Evolutionary conservation across 306 rosid species (phyloP).

Genomic region (Purshia tridentata): DNA sequence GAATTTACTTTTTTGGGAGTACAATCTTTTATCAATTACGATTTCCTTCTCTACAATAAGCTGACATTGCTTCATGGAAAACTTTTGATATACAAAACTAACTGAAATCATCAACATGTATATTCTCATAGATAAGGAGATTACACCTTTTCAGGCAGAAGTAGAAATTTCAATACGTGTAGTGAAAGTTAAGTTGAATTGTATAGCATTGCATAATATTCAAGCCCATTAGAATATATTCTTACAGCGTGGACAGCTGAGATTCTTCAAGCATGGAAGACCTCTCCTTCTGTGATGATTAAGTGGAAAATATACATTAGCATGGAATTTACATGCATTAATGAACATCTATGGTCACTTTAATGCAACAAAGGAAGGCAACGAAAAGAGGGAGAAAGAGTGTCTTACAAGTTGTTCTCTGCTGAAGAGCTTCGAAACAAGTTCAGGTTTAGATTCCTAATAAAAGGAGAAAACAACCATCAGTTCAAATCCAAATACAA

Average conservation of each 20-base stretch:
- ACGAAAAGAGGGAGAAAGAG: slow-evolving; percentile 20
- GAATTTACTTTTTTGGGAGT: neutral
- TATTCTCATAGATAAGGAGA: too few species aligned
- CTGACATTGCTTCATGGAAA: too few species aligned
- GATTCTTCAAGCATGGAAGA: slow-evolving; percentile 57
- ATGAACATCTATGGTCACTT: neutral
- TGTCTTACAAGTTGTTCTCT: slow-evolving; percentile 49
- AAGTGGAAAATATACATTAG: slow-evolving; percentile 14
- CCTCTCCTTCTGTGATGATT: slow-evolving; percentile 39
- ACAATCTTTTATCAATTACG: neutral
- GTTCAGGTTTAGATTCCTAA: slow-evolving; percentile 76
- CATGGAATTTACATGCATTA: neutral
- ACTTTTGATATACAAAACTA: too few species aligned
- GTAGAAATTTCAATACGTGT: neutral
- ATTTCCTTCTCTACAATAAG: neutral
- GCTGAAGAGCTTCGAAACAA: slow-evolving; percentile 60
- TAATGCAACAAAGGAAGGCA: neutral
- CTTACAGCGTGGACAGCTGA: slow-evolving; percentile 76
- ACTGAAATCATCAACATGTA: too few species aligned
- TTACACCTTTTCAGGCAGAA: neutral
- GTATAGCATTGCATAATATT: neutral
- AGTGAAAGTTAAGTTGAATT: neutral
- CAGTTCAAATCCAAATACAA: slow-evolving; percentile 8
- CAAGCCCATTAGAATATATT: neutral
- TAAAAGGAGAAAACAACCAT: slow-evolving; percentile 20